Conservation (phyloP, 2,329 filamentous ascomycete genomes). For the Ophiostoma himal-ulmi region DNA sequence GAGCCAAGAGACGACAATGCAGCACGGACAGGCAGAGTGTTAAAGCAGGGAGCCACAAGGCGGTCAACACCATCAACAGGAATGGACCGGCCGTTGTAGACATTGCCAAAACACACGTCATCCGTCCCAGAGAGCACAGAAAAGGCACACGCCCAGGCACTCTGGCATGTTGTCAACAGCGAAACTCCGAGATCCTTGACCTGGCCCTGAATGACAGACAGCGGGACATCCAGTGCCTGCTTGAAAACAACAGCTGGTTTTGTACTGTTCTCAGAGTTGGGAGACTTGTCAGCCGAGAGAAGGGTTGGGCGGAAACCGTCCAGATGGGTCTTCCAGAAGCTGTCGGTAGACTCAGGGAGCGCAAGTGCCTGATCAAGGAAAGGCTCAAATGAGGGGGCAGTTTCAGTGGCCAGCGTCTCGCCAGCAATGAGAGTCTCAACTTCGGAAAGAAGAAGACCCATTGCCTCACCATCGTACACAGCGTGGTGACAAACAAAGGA, state of each 20-base stretch:
- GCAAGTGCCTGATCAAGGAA: conserved; percentile 58
- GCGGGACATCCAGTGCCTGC: conserved; percentile 34
- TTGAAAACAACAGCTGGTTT: conserved; percentile 23
- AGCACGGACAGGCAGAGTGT: conserved; percentile 70
- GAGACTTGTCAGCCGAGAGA: conserved; percentile 14
- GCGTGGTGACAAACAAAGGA: conserved; percentile 67
- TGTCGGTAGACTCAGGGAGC: conserved; percentile 44
- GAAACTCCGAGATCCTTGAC: conserved; percentile 53
- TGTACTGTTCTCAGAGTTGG: neutral
- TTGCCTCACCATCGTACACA: conserved; percentile 78
- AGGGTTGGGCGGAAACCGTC: conserved; percentile 40
- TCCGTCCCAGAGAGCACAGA: conserved; percentile 46
- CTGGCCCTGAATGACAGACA: conserved; percentile 43
- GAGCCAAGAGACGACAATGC: conserved; percentile 43
- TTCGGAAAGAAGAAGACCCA: conserved; percentile 63
- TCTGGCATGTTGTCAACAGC: conserved; percentile 62
- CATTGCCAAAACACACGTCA: conserved; percentile 82
- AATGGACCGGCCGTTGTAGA: conserved; percentile 70
- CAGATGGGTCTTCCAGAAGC: conserved; percentile 62
- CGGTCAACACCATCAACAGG: conserved; percentile 59
- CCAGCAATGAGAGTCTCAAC: conserved; percentile 55
- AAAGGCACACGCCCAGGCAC: conserved; percentile 65
- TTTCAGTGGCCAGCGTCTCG: conserved; percentile 39
- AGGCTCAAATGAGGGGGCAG: conserved; percentile 50
- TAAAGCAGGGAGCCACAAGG: conserved; percentile 87